These are phyloP conservation scores for Leonotis leonurus DNA, from an alignment of 257 asterid genomes.

Conservation along the genomic window DNA sequence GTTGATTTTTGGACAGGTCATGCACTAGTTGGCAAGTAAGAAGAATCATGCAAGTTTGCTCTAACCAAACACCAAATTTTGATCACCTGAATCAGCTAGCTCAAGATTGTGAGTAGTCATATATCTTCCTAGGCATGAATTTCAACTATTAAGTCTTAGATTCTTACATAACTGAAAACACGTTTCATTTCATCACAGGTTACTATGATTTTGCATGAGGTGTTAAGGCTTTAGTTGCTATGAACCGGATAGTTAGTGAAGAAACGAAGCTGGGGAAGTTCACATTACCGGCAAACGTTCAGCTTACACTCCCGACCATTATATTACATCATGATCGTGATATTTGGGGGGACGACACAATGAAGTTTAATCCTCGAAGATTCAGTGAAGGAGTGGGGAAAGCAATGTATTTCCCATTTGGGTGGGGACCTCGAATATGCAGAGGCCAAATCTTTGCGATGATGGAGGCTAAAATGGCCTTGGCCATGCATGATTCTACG, in stretches of 20 bases:
- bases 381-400: slow-evolving; percentile 30
- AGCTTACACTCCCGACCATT: slow-evolving; percentile 8
- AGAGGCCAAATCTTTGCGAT: slow-evolving; percentile 32
- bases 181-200: too few relatives aligned
- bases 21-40: too few relatives aligned
- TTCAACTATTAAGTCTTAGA: too few relatives aligned
- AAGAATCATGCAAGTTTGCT: too few relatives aligned
- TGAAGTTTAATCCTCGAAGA: slow-evolving; percentile 37
- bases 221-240: slow-evolving; percentile 24
- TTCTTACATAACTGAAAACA: too few relatives aligned
- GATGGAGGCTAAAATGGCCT: slow-evolving; percentile 25
- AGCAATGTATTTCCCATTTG: slow-evolving; percentile 35
- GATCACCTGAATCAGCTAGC: slow-evolving; percentile 33
- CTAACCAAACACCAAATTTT: slow-evolving; percentile 12
- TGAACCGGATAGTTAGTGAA: slow-evolving; percentile 14
- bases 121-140: too few relatives aligned
- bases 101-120: slow-evolving; percentile 40
- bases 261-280: slow-evolving; percentile 26
- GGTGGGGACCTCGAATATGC: slow-evolving; percentile 43
- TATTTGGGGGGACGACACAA: slow-evolving; percentile 37
- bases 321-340: slow-evolving; percentile 15
- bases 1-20: too few relatives aligned
- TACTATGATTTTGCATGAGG: slow-evolving; percentile 36
- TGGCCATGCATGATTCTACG: slow-evolving; percentile 31
- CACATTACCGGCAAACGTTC: slow-evolving; percentile 25